Conservation (phyloP, 106 monocot species). For the Dendrobium catenatum region DNA sequence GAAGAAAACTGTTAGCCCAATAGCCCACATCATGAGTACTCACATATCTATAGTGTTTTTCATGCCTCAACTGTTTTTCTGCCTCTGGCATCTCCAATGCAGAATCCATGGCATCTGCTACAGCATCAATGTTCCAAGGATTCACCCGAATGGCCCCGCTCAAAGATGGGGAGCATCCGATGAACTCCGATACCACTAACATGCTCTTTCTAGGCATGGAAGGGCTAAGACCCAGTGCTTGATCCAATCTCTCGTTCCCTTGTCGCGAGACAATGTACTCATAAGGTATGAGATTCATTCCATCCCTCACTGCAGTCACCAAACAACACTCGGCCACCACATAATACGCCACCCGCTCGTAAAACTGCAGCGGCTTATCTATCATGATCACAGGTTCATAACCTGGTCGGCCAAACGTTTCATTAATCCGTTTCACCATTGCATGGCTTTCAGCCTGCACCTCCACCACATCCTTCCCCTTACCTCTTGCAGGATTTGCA, state of each 20-base stretch:
- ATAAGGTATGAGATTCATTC: conserved; percentile 79
- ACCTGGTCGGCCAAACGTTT: conserved; percentile 30
- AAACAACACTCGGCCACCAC: conserved; percentile 66
- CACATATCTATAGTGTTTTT: conserved; percentile 67
- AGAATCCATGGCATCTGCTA: conserved; percentile 60
- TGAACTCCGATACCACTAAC: conserved; percentile 69
- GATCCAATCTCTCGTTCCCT: conserved; percentile 46
- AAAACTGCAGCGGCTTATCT: conserved; percentile 46
- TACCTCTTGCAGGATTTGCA: conserved; percentile 57
- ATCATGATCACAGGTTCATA: conserved; percentile 60
- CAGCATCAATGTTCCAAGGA: conserved; percentile 67
- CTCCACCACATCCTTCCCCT: conserved; percentile 56
- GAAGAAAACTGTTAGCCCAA: conserved; percentile 66
- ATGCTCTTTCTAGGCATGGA: conserved; percentile 42
- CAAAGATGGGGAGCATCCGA: conserved; percentile 72
- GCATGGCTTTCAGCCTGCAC: conserved; percentile 47
- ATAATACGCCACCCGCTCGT: conserved; percentile 59
- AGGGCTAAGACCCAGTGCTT: conserved; percentile 21
- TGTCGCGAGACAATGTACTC: conserved; percentile 61
- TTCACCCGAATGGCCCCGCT: conserved; percentile 69
- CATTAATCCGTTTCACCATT: conserved; percentile 52
- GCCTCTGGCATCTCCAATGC: conserved; percentile 52
- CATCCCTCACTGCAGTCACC: conserved; percentile 68
- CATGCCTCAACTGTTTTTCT: conserved; percentile 63
- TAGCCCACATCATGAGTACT: conserved; percentile 72